Evolutionary conservation across 1,284 basidiomycete species (phyloP), one percentile per base, ranked within the genome.

Genomic region (Boletellus deceptivus): DNA sequence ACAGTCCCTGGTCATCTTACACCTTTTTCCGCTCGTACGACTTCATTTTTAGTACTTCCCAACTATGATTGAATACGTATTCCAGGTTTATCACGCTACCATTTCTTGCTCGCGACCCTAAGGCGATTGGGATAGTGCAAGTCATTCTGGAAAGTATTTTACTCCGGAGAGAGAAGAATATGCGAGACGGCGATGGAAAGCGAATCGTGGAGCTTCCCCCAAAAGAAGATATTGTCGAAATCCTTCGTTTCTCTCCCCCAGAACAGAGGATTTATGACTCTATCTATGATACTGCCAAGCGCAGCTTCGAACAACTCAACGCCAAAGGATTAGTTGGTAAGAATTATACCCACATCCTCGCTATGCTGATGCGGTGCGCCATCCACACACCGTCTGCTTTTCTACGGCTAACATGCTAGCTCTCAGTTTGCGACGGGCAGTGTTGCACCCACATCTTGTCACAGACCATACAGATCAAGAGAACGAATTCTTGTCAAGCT

Each of bases 141-240:
- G 88, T 93, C 50, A 93, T 98, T 50, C 77, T 98, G 29, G 92
- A 96, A 66, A 91, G 84, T 36, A 82, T 93, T 38, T 75, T 99
- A 4, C 75, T 99, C 3, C 82, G 96, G n/a, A 80, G 96, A 55
- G 95, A 98, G 70, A 99, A 99, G 75, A 88, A 81, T 53, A 97
- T 94, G 91, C 83, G 83, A 41, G 96, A 97, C 70, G 79, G 75
- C 40, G 83, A 95, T 60, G 96, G 96, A 3, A 87, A 90, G 45
- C 82, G 79, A 38, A 98, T 99, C 40, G 93, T 98, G 2, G 83
- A 93, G 50, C 73, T 99, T 3, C 95, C 96, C 0, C 75, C 82
- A 0, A 98, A 98, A 72, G 86, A 89, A 68, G 73, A 84, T 45
- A 70, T 70, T 5, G 69, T 93, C 6, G 87, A 92, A 58, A 77